Base-by-base conservation (phyloP, 2,329 filamentous ascomycete genomes). In the Colletotrichum liaoningense region DNA sequence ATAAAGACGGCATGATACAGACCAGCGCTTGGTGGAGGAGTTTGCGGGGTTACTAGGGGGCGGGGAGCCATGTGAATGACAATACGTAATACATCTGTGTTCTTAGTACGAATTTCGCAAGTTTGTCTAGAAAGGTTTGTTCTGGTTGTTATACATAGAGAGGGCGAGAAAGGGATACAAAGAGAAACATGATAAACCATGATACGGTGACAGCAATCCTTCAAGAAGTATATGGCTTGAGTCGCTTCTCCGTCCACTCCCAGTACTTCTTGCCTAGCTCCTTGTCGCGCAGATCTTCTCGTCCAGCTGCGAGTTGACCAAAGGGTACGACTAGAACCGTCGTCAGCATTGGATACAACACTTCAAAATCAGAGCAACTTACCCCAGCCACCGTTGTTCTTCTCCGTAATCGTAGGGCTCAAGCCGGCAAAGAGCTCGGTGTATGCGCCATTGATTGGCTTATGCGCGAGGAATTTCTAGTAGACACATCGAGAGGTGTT, bases 371-470 rank as follows among this genome's bases (percentile, higher is more conserved):
- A 35, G 33, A 35, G 33, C 3, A 12, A 5, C 33, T 76, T 74
- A 81, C 77, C 76, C 77, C 79, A 81, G 70, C 73, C 71, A 9
- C 79, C 79, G 3, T 76, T 76, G 22, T 81, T 78, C n/a, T 81
- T 78, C 30, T 79, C 58, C 8, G 77, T 81, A 11, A 85, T 77
- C 2, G 84, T 80, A 1, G 80, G 77, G 1, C 81, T 82, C 30
- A 84, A 75, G 2, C 82, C 84, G 30, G 83, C 82, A 63, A 81
- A 86, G 1, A 86, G 73, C 77, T 85, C 83, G 0, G 84, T 86
- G 74, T 85, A 86, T 2, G 83, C 84, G 11, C 84, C 84, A 58
- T 79, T 74, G 59, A 79, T 60, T 6, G 76, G 57, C 14, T 77
- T 73, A 63, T 78, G 75, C 28, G 77, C 70, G 9, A 76, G 75